Base-by-base conservation (phyloP, 495 filamentous ascomycete species). In the Hypomontagnella submonticulosa region DNA sequence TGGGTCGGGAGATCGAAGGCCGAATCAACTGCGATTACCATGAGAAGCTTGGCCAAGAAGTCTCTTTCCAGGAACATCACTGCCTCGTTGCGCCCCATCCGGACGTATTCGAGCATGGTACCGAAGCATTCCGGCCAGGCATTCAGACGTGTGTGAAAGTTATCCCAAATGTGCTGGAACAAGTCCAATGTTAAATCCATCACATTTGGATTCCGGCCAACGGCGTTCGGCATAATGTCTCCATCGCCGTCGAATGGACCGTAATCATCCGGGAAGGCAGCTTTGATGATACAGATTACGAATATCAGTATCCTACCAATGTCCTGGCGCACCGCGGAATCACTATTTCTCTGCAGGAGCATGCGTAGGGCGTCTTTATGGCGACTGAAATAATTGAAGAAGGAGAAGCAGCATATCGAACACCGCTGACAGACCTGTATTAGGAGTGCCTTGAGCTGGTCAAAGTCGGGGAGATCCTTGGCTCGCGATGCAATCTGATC, bases 91-190 rank as follows among this genome's bases (percentile, higher is more conserved):
- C 74, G 69, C 1, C 89, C 88, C 46, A 88, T 71, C 27, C 75
- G 79, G 18, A 84, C 84, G 62, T 93, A 85, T 12, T 80, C 75
- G 23, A 81, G 67, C 61, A 93, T 77, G 32, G 91, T 81, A 20
- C 85, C 86, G 66, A 95, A 95, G 42, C 90, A 93, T 69, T 96
- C 92, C 38, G 87, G 85, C 92, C 92, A 96, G 7, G 87, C 82
- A 30, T 89, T 86, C 16, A 84, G 71, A 19, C 81, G 77, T 2
- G 75, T 72, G 57, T 91, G 86, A 27, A 83, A 81, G 38, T 75
- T 75, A 3, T 73, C 73, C 60, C 89, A 85, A 54, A 95, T 71
- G 20, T 76, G 68, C 27, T 83, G 79, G 51, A 93, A 79, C 4
- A 84, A 71, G 73, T 54, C 66, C 18, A 63, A 55, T 6, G 66